These are phyloP conservation scores for Boletus calvinii DNA, from an alignment of 1,284 basidiomycete genomes.

Conservation along the genomic window DNA sequence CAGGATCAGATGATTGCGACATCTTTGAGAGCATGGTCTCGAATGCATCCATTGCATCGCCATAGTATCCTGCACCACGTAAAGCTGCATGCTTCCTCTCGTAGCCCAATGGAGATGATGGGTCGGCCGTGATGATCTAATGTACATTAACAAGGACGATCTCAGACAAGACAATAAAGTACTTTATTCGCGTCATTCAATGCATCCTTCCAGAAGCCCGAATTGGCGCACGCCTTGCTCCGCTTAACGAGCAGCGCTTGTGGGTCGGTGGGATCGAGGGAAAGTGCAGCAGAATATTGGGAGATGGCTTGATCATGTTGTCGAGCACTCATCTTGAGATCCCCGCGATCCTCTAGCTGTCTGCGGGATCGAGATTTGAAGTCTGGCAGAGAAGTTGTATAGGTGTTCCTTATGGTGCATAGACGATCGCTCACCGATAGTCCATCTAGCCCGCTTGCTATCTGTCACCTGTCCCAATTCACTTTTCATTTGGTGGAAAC, in stretches of 20 bases:
- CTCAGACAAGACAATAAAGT: too few relatives aligned
- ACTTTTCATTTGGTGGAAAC: neutral
- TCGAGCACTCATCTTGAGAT: too few relatives aligned
- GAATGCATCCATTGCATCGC: neutral
- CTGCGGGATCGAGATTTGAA: too few relatives aligned
- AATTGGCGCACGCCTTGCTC: neutral
- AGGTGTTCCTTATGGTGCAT: too few relatives aligned
- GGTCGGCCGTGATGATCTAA: neutral
- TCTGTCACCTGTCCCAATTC: neutral
- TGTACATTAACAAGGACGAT: neutral
- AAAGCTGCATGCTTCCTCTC: neutral
- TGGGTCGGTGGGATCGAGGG: neutral
- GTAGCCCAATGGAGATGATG: neutral
- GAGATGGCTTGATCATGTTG: neutral
- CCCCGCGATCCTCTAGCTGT: too few relatives aligned
- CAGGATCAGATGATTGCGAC: neutral
- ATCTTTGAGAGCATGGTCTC: neutral
- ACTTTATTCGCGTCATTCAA: neutral
- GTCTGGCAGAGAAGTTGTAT: too few relatives aligned
- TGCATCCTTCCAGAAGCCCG: neutral
- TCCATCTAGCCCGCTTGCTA: neutral
- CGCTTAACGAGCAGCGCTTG: neutral
- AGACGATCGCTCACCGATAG: too few relatives aligned
- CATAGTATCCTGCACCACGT: neutral
- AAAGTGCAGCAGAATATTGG: neutral